Conservation (phyloP, 2,329 filamentous ascomycete species). For the Diaporthe australafricana region DNA sequence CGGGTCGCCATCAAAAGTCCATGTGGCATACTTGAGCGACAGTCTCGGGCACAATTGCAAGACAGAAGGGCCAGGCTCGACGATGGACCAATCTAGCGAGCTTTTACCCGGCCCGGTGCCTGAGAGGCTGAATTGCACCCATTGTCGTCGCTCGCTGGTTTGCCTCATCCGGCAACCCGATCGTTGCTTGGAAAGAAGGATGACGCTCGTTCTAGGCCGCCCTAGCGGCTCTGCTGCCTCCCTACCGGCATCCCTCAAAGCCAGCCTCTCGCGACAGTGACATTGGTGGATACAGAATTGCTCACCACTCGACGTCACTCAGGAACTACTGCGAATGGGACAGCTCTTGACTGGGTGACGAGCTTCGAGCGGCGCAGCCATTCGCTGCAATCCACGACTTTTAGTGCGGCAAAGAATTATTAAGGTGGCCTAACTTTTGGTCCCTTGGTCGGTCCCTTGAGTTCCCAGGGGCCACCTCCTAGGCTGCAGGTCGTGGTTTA, state of each 20-base stretch:
- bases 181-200: slow-evolving; percentile 1
- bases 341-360: neutral
- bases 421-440: neutral
- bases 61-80: neutral
- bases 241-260: neutral
- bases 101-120: neutral
- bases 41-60: neutral
- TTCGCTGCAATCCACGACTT: neutral
- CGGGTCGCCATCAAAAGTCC: neutral
- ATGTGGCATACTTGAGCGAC: slow-evolving; percentile 1
- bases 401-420: slow-evolving; percentile 19
- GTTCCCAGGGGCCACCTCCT: slow-evolving; percentile 16
- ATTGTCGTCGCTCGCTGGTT: neutral
- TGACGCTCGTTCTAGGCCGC: slow-evolving; percentile 17
- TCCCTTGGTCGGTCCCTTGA: neutral
- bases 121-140: neutral
- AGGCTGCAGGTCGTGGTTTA: slow-evolving; percentile 24
- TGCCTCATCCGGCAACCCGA: slow-evolving; percentile 35
- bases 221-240: slow-evolving; percentile 26
- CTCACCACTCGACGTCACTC: neutral
- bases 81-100: neutral
- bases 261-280: neutral
- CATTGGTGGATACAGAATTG: neutral
- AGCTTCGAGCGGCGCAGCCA: neutral
- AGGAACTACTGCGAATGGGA: neutral